These are phyloP conservation scores for Microglena sp. DNA, from an alignment of 139 green algal species.

Conservation along the genomic window DNA sequence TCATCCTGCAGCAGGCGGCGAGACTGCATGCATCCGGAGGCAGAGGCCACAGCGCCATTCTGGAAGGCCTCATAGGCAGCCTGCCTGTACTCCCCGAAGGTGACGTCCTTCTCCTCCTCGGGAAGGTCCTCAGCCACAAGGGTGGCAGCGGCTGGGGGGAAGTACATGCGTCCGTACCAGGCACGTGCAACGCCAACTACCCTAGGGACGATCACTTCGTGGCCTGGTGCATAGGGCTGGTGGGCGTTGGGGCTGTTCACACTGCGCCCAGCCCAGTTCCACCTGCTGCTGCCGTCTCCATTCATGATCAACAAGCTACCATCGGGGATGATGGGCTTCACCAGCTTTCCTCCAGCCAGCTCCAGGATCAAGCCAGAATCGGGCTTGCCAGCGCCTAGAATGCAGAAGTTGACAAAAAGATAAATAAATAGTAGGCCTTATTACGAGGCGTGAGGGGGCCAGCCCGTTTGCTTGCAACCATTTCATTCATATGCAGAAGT, in stretches of 20 bases:
- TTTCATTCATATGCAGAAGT: too few species aligned
- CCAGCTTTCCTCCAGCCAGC: slow-evolving; percentile 9
- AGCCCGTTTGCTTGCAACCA: too few species aligned
- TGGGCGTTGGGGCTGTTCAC: neutral
- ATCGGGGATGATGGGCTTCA: slow-evolving; percentile 9
- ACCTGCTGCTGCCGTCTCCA: slow-evolving; percentile 13
- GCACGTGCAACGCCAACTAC: slow-evolving; percentile 2
- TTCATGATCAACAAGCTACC: slow-evolving; percentile 22
- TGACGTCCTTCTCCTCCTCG: slow-evolving; percentile 1
- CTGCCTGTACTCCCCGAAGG: slow-evolving; percentile 17
- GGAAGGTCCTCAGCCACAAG: neutral
- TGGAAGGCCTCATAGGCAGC: slow-evolving; percentile 1
- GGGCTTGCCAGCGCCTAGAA: neutral
- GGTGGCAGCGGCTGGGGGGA: slow-evolving; percentile 5
- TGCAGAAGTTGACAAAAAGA: too few species aligned
- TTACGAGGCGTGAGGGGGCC: too few species aligned
- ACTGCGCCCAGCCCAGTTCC: slow-evolving; percentile 1
- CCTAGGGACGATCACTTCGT: slow-evolving; percentile 11
- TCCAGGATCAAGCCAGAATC: slow-evolving; percentile 10
- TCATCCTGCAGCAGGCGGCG: slow-evolving; percentile 8
- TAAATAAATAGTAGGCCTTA: too few species aligned
- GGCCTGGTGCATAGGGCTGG: slow-evolving; percentile 2
- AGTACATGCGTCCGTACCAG: slow-evolving; percentile 26
- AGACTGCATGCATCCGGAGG: slow-evolving; percentile 7
- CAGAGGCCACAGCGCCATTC: neutral